A percentile compares a stretch with the other conserved stretches of the same genome.
Evolutionary conservation across 345 rosid species (phyloP).

Genomic region (Linum lewisii): DNA sequence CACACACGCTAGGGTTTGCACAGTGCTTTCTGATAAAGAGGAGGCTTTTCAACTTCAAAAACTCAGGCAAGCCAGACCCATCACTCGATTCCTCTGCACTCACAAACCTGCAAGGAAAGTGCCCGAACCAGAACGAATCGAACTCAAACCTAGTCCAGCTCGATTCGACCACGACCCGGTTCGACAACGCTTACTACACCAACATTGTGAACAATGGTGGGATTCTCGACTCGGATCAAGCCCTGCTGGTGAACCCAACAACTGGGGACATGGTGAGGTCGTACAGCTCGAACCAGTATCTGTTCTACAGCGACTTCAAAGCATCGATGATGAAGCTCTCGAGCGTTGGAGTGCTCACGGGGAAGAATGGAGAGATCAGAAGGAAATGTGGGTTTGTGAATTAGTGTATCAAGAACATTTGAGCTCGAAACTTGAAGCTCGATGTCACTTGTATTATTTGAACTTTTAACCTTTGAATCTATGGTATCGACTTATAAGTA

Average conservation of each 20-base stretch:
- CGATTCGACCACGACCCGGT: conserved; percentile 36
- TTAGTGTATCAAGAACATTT: conserved; percentile 6
- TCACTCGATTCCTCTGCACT: conserved; percentile 41
- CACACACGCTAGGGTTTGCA: conserved; percentile 85
- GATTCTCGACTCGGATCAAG: conserved; percentile 73
- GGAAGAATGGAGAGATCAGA: conserved; percentile 55
- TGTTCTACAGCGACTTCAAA: conserved; percentile 50
- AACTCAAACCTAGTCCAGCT: conserved; percentile 57
- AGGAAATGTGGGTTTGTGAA: conserved; percentile 54
- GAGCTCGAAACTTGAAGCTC: too few relatives aligned
- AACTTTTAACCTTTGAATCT: too few relatives aligned
- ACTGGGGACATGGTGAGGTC: conserved; percentile 45
- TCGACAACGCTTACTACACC: conserved; percentile 62
- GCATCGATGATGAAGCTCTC: conserved; percentile 65
- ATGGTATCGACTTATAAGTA: too few relatives aligned
- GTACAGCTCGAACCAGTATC: conserved; percentile 37
- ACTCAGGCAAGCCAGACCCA: conserved; percentile 73
- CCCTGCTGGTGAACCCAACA: conserved; percentile 34
- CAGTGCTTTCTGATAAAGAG: conserved; percentile 78
- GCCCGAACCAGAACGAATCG: conserved; percentile 54
- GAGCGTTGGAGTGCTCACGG: conserved; percentile 51
- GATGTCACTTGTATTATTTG: too few relatives aligned
- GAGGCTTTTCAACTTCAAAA: conserved; percentile 59
- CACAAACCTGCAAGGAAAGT: conserved; percentile 30
- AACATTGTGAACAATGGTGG: conserved; percentile 44